Evolutionary conservation across 2,329 filamentous ascomycete species (phyloP).

Genomic region (Monilinia fructicola): DNA sequence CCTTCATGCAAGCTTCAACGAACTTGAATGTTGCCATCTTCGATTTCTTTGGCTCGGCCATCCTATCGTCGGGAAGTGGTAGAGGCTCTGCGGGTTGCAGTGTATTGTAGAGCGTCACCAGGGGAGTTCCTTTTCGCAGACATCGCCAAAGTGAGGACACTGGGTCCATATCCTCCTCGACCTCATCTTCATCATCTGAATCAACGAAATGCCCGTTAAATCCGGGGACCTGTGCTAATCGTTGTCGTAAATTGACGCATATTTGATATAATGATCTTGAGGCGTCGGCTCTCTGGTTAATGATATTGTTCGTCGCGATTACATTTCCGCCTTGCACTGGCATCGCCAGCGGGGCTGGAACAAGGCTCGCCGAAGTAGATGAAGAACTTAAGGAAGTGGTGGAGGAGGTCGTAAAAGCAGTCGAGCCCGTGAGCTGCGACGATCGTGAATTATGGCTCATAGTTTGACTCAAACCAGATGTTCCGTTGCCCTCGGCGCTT

Average conservation of each 20-base stretch:
- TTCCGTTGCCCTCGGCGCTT: conserved; percentile 29
- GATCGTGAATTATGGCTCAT: conserved; percentile 48
- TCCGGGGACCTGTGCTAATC: conserved; percentile 77
- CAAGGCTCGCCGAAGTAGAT: conserved; percentile 39
- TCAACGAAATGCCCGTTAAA: conserved; percentile 75
- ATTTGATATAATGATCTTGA: conserved; percentile 93
- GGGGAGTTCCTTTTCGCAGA: conserved; percentile 77
- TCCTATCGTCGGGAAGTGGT: conserved; percentile 64
- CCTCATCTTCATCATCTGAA: conserved; percentile 67
- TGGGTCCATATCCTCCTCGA: conserved; percentile 68
- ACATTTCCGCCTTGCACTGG: conserved; percentile 58
- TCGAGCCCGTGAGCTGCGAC: conserved; percentile 64
- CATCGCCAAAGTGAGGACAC: conserved; percentile 90
- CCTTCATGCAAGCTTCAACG: conserved; percentile 78
- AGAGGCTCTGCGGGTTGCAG: conserved; percentile 66
- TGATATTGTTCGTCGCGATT: conserved; percentile 85
- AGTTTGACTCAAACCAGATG: conserved; percentile 35
- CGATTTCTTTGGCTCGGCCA: conserved; percentile 69
- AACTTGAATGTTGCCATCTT: conserved; percentile 93
- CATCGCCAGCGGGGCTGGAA: conserved; percentile 40
- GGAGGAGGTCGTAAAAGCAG: conserved; percentile 48
- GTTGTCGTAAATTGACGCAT: conserved; percentile 79
- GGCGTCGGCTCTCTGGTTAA: conserved; percentile 94
- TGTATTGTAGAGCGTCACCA: conserved; percentile 87
- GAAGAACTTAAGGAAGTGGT: conserved; percentile 40